Conservation (phyloP, 495 filamentous ascomycete genomes). For the Tuber indicum region DNA sequence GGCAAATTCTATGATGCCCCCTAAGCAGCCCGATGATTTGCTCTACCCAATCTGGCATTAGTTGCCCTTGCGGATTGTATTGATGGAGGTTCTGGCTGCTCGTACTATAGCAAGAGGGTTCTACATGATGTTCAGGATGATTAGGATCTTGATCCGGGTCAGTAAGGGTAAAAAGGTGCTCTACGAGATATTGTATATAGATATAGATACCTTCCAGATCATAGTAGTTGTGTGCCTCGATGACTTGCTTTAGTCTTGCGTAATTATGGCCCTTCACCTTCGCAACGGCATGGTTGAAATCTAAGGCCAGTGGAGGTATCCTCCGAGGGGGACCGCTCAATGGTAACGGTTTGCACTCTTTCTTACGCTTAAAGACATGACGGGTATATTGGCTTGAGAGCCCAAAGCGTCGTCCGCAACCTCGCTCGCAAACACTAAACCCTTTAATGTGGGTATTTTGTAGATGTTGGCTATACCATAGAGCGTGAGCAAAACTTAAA, state of each 20-base stretch:
- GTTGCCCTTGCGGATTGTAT: not conserved
- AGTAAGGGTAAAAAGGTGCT: not conserved
- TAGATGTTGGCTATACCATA: not conserved
- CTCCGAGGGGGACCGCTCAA: not conserved
- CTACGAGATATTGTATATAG: not conserved
- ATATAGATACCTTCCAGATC: constrained; percentile 5
- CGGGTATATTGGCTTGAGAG: not conserved
- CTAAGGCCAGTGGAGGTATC: not conserved
- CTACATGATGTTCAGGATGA: not conserved
- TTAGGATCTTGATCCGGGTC: not conserved
- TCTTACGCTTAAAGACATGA: not conserved
- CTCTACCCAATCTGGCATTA: not conserved
- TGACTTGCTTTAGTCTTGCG: not conserved
- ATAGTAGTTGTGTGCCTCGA: not conserved
- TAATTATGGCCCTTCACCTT: not conserved
- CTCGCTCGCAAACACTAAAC: not conserved
- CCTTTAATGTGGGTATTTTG: constrained; percentile 1
- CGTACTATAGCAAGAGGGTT: not conserved
- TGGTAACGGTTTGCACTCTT: not conserved
- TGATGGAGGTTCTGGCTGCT: not conserved
- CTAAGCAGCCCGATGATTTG: not conserved
- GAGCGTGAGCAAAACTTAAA: not conserved
- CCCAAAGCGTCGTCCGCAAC: not conserved
- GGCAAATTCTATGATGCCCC: not conserved
- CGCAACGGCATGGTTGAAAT: not conserved